Evolutionary conservation across 306 rosid species (phyloP).

Genomic region (Clitoria ternatea): DNA sequence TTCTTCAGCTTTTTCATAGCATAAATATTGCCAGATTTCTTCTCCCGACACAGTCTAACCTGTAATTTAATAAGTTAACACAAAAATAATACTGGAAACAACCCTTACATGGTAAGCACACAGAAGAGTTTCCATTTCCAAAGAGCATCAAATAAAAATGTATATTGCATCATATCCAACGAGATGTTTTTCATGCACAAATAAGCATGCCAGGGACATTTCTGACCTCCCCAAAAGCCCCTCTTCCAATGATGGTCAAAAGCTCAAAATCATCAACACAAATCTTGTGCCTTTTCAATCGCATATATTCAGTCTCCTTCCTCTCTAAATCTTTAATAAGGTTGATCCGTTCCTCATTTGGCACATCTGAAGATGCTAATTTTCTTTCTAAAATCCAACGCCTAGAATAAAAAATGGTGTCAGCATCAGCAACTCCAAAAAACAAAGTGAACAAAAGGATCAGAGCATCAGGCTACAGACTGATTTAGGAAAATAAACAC

Average conservation of each 20-base stretch:
- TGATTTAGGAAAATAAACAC: constrained; percentile 6
- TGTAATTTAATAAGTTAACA: constrained; percentile 42
- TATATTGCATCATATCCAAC: constrained; percentile 17
- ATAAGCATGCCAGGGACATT: constrained; percentile 16
- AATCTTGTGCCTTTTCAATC: constrained; percentile 91
- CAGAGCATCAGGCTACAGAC: constrained; percentile 18
- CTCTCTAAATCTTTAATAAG: constrained; percentile 94
- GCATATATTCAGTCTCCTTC: constrained; percentile 96
- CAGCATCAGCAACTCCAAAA: constrained; percentile 33
- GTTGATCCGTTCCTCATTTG: constrained; percentile 79
- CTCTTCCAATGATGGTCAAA: constrained; percentile 95
- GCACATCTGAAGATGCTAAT: constrained; percentile 90
- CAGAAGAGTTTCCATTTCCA: constrained; percentile 13
- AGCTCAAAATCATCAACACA: constrained; percentile 95
- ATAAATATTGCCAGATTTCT: constrained; percentile 94
- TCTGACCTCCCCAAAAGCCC: constrained; percentile 97
- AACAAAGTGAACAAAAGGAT: constrained; percentile 11
- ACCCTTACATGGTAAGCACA: background rate
- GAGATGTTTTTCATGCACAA: constrained; percentile 16
- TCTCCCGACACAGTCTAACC: constrained; percentile 98
- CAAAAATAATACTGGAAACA: constrained; percentile 23
- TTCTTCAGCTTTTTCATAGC: constrained; percentile 99
- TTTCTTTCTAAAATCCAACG: constrained; percentile 90
- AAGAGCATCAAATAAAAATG: constrained; percentile 14
- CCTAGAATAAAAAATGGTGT: constrained; percentile 42